Base-by-base conservation (phyloP, 2,329 filamentous ascomycete species). In the Neocucurbitaria cava region DNA sequence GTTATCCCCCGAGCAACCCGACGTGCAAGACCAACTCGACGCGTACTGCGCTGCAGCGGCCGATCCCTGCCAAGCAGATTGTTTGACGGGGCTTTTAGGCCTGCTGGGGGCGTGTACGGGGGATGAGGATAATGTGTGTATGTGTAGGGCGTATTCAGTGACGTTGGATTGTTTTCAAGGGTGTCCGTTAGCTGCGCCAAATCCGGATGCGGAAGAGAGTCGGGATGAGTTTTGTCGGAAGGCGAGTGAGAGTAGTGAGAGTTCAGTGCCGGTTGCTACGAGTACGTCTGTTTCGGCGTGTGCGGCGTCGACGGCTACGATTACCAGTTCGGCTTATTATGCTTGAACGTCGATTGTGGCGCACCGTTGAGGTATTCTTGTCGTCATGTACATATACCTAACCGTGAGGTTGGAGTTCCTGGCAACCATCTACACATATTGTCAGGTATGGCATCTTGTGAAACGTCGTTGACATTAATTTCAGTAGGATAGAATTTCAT, bases 401-500 rank as follows among this genome's bases (percentile, higher is more conserved):
- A 18, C 9, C 7, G n/a, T 8, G 8, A 38, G 7, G 23, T 18
- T 23, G 10, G 36, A 4, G 11, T 21, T 20, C 3, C 20, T 11
- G 23, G n/a, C 17, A 31, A 21, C 23, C 15, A 18, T 11, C 13
- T 9, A 13, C 15, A 39, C 10, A 18, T 39, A 39, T 18, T 38
- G 11, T 31, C 35, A 38, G 18, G 15, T 8, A 38, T 9, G 28
- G n/a, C 5, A 35, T 13, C 15, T 13, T 6, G n/a, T 6, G 15
- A 6, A 5, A 17, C 5, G 15, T 1, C 5, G 31, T 13, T 13
- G 31, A 35, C 9, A 40, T 26, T 17, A 40, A 35, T 4, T n/a
- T 21, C 21, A 40, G 11, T 43, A 58, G 35, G 47, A 53, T 20
- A 48, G 21, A 36, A 59, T 55, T 59, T 58, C 51, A 65, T 65